A percentile compares a stretch with the other conserved stretches of the same genome.
phyloP scores from a whole-genome alignment of 257 asterid species.

The Echites panduratus region DNA sequence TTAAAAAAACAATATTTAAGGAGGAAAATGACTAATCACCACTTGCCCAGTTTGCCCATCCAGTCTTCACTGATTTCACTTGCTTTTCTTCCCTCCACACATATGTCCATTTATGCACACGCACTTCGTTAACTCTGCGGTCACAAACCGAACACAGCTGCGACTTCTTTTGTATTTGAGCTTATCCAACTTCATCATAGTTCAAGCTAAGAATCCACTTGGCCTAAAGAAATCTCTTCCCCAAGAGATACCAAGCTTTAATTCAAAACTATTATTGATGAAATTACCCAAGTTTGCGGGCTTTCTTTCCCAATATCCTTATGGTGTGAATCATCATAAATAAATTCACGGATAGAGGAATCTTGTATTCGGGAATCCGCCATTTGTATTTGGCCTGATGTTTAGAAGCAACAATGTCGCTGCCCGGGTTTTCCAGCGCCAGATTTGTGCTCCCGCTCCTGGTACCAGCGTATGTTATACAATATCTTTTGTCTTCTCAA shows the following conservation, averaged over 20 bases:
- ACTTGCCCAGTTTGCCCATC: background rate
- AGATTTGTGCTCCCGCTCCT: slow-evolving; percentile 84
- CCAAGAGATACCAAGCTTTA: background rate
- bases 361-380: background rate
- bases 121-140: slow-evolving; percentile 1
- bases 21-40: too few species aligned
- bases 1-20: too few species aligned
- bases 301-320: slow-evolving; percentile 8
- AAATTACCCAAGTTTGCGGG: background rate
- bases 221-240: background rate
- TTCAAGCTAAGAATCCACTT: background rate
- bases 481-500: slow-evolving; percentile 5
- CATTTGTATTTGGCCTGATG: slow-evolving; percentile 34
- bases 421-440: slow-evolving; percentile 96
- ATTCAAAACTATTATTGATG: slow-evolving; percentile 7
- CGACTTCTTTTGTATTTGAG: background rate
- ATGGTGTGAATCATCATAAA: background rate
- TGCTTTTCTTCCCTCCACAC: slow-evolving; percentile 7
- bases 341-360: background rate
- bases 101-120: background rate
- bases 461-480: slow-evolving; percentile 66
- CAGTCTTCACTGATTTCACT: background rate
- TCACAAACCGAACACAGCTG: slow-evolving; percentile 1
- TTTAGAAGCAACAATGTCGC: slow-evolving; percentile 90
- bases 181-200: background rate